Percentiles rank a stretch among this genome's conserved stretches.
Evolutionary conservation across 441 rosid species (phyloP).

Genomic region (Erodium chrysanthum): DNA sequence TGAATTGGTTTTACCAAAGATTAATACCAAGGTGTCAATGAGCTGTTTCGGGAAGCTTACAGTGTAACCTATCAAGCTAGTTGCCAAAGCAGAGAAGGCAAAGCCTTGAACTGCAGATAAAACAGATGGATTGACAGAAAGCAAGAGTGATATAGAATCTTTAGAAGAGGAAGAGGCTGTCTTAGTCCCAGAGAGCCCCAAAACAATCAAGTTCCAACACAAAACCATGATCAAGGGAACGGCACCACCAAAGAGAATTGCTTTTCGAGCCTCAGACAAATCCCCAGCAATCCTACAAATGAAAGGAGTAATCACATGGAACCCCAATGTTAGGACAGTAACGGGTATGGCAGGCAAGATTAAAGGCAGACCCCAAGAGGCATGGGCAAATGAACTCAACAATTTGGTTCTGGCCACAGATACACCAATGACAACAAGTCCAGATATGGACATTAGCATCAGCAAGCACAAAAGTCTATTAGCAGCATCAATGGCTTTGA

Average conservation of each 20-base stretch:
- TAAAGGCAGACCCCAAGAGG: constrained; percentile 51
- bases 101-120: constrained; percentile 77
- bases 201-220: constrained; percentile 80
- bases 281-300: constrained; percentile 73
- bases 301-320: constrained; percentile 86
- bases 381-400: constrained; percentile 42
- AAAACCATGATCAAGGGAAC: constrained; percentile 72
- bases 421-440: constrained; percentile 54
- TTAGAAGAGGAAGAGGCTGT: constrained; percentile 23
- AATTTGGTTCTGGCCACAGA: constrained; percentile 65
- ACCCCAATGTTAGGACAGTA: constrained; percentile 73
- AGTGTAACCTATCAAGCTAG: constrained; percentile 77
- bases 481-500: constrained; percentile 45
- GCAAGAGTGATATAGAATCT: constrained; percentile 70
- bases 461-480: constrained; percentile 56
- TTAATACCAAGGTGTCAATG: constrained; percentile 52
- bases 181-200: constrained; percentile 60
- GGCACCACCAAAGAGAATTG: constrained; percentile 54
- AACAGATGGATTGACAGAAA: constrained; percentile 78
- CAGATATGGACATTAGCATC: constrained; percentile 65
- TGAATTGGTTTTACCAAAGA: constrained; percentile 25
- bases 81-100: constrained; percentile 79
- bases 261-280: constrained; percentile 54
- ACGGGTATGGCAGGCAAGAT: constrained; percentile 85
- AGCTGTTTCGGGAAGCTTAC: constrained; percentile 86